These are phyloP conservation scores for Leccinum subgranulosum DNA, from an alignment of 768 basidiomycete genomes.

Conservation along the genomic window DNA sequence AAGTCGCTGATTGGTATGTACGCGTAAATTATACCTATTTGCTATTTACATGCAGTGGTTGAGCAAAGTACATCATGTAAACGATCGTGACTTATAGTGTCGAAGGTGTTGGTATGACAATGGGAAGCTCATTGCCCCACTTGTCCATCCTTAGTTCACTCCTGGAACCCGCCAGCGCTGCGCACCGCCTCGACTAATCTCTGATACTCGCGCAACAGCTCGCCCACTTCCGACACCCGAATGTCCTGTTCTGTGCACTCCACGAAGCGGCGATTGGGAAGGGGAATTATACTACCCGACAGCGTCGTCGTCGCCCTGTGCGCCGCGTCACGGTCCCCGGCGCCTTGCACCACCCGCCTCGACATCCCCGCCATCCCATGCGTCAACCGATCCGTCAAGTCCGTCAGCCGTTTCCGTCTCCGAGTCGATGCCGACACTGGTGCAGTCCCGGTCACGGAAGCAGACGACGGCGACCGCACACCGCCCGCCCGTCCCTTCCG, in stretches of 20 bases:
- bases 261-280: constrained; percentile 68
- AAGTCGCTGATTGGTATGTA: neutral
- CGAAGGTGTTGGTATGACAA: too few species aligned
- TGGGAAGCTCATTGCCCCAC: too few species aligned
- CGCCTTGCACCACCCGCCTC: constrained; percentile 35
- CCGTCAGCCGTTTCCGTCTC: constrained; percentile 50
- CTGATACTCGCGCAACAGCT: constrained; percentile 79
- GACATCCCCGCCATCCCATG: constrained; percentile 58
- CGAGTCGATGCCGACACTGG: constrained; percentile 15
- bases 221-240: constrained; percentile 73
- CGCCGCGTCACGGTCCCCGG: constrained; percentile 13
- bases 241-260: constrained; percentile 75
- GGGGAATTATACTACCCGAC: constrained; percentile 43
- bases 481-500: constrained; percentile 3
- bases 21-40: neutral
- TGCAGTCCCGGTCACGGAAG: neutral
- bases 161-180: constrained; percentile 44
- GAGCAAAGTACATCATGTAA: too few species aligned
- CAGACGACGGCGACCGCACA: neutral
- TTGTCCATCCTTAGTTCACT: neutral
- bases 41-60: neutral
- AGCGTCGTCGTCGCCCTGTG: constrained; percentile 36
- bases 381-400: constrained; percentile 75
- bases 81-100: too few species aligned
- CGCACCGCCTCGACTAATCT: constrained; percentile 69